These are phyloP conservation scores for Clohesyomyces aquaticus DNA, from an alignment of 495 filamentous ascomycete species.

Conservation along the genomic window DNA sequence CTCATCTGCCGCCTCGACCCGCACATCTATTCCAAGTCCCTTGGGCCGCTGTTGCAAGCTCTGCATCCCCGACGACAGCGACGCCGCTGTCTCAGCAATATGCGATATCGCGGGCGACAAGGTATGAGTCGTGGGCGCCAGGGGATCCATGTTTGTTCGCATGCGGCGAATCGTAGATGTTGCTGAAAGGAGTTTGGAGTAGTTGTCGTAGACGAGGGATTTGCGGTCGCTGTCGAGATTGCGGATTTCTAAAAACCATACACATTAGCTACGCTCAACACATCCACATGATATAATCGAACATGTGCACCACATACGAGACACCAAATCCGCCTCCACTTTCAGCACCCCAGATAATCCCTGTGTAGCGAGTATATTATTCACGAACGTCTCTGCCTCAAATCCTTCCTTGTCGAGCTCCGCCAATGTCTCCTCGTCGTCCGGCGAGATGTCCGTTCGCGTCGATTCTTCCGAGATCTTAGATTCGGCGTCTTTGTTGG, in stretches of 20 bases:
- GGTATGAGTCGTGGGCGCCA: slow-evolving; percentile 70
- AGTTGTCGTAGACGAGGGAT: slow-evolving; percentile 97
- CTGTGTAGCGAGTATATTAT: slow-evolving; percentile 64
- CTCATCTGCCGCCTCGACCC: slow-evolving; percentile 12
- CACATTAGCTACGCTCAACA: no score
- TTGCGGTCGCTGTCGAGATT: slow-evolving; percentile 94
- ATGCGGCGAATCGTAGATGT: slow-evolving; percentile 93
- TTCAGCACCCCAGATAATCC: slow-evolving; percentile 67
- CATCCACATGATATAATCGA: no score
- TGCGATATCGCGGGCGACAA: slow-evolving; percentile 76
- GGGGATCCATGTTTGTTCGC: slow-evolving; percentile 74
- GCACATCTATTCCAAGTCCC: slow-evolving; percentile 11
- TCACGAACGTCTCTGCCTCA: slow-evolving; percentile 61
- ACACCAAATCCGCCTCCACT: slow-evolving; percentile 65
- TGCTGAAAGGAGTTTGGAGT: slow-evolving; percentile 89
- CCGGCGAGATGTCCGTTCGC: slow-evolving; percentile 15
- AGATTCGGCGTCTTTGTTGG: slow-evolving; percentile 39
- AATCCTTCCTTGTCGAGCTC: slow-evolving; percentile 65
- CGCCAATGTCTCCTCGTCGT: slow-evolving; percentile 48
- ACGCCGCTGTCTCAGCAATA: slow-evolving; percentile 76
- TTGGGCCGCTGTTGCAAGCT: slow-evolving; percentile 29
- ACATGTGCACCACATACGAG: no score
- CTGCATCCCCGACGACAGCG: slow-evolving; percentile 57
- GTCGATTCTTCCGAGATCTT: slow-evolving; percentile 35
- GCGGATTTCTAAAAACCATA: slow-evolving; percentile 66